Conservation (phyloP, 768 basidiomycete genomes). For the Boletus vinaceobasis region DNA sequence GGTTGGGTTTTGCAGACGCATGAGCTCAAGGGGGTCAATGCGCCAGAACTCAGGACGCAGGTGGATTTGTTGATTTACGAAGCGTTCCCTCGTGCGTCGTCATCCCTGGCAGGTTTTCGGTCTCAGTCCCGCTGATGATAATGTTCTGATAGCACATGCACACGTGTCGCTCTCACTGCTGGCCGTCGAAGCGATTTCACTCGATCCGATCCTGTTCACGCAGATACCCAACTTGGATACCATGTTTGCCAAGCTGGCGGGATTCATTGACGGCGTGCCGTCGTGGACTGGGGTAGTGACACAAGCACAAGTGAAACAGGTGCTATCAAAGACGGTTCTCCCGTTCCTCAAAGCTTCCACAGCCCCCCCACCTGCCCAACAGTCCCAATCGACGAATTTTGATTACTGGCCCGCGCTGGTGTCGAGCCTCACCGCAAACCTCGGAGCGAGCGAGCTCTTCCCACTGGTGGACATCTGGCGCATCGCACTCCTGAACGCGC, state of each 20-base stretch:
- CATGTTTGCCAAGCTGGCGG: conserved; percentile 55
- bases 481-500: conserved; percentile 64
- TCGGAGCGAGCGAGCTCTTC: conserved; percentile 62
- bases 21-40: conserved; percentile 72
- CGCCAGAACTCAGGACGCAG: conserved; percentile 65
- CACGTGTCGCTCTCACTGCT: conserved; percentile 63
- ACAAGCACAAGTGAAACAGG: conserved; percentile 43
- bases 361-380: conserved; percentile 16
- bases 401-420: conserved; percentile 50
- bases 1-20: conserved; percentile 41
- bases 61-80: conserved; percentile 71
- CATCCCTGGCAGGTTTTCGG: not conserved
- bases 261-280: conserved; percentile 54
- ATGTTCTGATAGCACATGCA: conserved; percentile 59
- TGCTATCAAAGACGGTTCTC: conserved; percentile 46
- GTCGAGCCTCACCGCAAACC: conserved; percentile 37
- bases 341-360: conserved; percentile 65
- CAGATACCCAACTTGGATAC: conserved; percentile 69
- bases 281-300: conserved; percentile 33
- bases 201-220: conserved; percentile 72
- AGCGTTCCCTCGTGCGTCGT: conserved; percentile 72
- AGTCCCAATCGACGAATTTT: conserved; percentile 38
- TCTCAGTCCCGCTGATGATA: not conserved
- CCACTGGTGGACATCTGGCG: conserved; percentile 84
- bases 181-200: conserved; percentile 56